These are phyloP conservation scores for Trypanosoma cruzi DNA, from an alignment of 208 protist species.

Conservation along the genomic window DNA sequence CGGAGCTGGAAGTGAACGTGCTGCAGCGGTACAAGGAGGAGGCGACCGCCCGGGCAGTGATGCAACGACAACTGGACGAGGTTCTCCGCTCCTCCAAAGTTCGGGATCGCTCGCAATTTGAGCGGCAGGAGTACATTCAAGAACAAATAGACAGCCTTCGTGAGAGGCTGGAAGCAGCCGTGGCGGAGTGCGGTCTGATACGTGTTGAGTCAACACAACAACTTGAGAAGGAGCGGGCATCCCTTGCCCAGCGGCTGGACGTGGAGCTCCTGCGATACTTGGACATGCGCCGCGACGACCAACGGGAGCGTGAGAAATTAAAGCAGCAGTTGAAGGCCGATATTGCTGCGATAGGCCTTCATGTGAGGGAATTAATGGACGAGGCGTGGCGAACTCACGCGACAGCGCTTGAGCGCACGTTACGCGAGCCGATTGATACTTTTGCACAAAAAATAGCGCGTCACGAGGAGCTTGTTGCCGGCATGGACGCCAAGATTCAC, in stretches of 20 bases:
- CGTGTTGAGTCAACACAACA: conserved; percentile 57
- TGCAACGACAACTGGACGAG: conserved; percentile 64
- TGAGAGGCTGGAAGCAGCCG: conserved; percentile 42
- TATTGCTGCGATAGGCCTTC: conserved; percentile 20
- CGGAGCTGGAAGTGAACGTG: conserved; percentile 47
- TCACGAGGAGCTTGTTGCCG: conserved; percentile 32
- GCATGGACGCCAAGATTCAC: conserved; percentile 53
- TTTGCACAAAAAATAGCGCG: conserved; percentile 40
- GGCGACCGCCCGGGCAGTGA: conserved; percentile 32
- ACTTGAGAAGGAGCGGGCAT: conserved; percentile 60
- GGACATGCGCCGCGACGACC: conserved; percentile 69
- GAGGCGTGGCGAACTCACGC: conserved; percentile 52
- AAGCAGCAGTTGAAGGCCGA: conserved; percentile 44
- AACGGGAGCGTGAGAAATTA: conserved; percentile 46
- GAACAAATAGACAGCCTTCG: conserved; percentile 67
- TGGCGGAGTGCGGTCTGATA: conserved; percentile 45
- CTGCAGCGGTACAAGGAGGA: conserved; percentile 37
- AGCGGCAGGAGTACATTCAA: conserved; percentile 50
- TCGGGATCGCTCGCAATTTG: conserved; percentile 44
- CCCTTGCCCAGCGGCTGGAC: conserved; percentile 67
- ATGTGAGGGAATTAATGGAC: conserved; percentile 49
- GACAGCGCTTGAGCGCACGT: conserved; percentile 38
- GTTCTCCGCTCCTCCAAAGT: conserved; percentile 34
- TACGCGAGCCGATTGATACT: conserved; percentile 47
- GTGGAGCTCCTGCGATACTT: conserved; percentile 63